phyloP scores from a whole-genome alignment of 2,329 filamentous ascomycete genomes.

The Thermomyces lanuginosus region DNA sequence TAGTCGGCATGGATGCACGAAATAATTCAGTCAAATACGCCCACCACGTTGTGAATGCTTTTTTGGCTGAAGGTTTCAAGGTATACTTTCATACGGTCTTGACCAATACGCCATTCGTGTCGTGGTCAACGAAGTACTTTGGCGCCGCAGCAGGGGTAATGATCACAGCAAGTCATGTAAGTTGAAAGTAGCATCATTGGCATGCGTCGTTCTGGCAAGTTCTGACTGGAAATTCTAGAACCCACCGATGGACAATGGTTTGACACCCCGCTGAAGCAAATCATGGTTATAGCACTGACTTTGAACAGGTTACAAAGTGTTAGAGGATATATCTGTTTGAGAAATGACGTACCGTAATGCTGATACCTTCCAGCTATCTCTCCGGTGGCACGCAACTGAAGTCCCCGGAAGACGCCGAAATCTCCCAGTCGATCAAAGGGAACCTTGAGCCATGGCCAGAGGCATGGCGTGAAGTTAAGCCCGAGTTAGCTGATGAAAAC shows the following conservation, averaged over 20 bases:
- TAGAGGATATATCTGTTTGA: constrained; percentile 6
- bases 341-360: constrained; percentile 4
- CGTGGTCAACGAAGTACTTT: constrained; percentile 41
- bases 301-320: constrained; percentile 43
- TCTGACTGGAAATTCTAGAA: constrained; percentile 24
- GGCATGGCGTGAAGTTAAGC: constrained; percentile 30
- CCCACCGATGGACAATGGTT: constrained; percentile 45
- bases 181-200: constrained; percentile 7
- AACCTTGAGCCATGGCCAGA: constrained; percentile 36
- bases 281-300: constrained; percentile 8
- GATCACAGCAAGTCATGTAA: constrained; percentile 47
- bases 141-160: constrained; percentile 44
- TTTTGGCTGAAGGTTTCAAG: constrained; percentile 40
- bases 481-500: background rate
- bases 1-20: constrained; percentile 47
- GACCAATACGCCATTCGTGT: constrained; percentile 45
- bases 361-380: constrained; percentile 35
- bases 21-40: constrained; percentile 48
- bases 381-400: constrained; percentile 50
- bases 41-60: constrained; percentile 42
- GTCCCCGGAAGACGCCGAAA: constrained; percentile 43
- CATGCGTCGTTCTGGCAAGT: constrained; percentile 1
- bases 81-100: constrained; percentile 43
- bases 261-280: constrained; percentile 1
- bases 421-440: constrained; percentile 38